Conservation (phyloP, 345 rosid species). For the Hibiscus mutabilis region DNA sequence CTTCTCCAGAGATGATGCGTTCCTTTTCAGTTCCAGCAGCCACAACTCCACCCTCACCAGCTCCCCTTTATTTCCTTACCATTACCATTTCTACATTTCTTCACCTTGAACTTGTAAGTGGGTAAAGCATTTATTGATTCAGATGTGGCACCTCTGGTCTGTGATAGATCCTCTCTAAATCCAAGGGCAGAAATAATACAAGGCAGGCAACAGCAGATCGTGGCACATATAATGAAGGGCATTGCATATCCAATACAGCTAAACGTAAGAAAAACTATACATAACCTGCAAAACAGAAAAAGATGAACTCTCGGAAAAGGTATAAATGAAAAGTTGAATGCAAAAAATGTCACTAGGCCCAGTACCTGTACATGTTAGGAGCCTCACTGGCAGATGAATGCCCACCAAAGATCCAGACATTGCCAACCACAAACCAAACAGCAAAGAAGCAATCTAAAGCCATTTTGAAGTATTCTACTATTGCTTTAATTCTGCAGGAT, state of each 20-base stretch:
- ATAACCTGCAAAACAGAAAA: constrained; percentile 54
- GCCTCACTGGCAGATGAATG: constrained; percentile 81
- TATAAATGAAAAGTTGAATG: background rate
- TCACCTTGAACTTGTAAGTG: constrained; percentile 76
- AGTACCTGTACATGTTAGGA: constrained; percentile 79
- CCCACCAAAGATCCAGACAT: constrained; percentile 97
- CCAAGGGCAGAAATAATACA: constrained; percentile 90
- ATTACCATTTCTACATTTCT: constrained; percentile 48
- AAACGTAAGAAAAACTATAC: constrained; percentile 86
- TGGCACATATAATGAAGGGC: constrained; percentile 97
- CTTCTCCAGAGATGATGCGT: constrained; percentile 78
- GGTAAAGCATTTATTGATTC: constrained; percentile 88
- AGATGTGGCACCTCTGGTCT: constrained; percentile 82
- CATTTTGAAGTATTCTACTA: constrained; percentile 93
- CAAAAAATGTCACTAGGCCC: background rate
- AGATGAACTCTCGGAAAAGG: constrained; percentile 10
- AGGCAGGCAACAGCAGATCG: constrained; percentile 95
- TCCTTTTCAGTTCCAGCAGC: constrained; percentile 93
- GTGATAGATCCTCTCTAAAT: constrained; percentile 79
- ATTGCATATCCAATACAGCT: constrained; percentile 97
- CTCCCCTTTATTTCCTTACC: constrained; percentile 38
- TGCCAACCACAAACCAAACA: constrained; percentile 98
- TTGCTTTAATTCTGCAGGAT: constrained; percentile 57
- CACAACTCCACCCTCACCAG: constrained; percentile 77
- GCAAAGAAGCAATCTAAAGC: constrained; percentile 98